phyloP scores from a whole-genome alignment of 177 flowering plant species.

The Tripterygium wilfordii region DNA sequence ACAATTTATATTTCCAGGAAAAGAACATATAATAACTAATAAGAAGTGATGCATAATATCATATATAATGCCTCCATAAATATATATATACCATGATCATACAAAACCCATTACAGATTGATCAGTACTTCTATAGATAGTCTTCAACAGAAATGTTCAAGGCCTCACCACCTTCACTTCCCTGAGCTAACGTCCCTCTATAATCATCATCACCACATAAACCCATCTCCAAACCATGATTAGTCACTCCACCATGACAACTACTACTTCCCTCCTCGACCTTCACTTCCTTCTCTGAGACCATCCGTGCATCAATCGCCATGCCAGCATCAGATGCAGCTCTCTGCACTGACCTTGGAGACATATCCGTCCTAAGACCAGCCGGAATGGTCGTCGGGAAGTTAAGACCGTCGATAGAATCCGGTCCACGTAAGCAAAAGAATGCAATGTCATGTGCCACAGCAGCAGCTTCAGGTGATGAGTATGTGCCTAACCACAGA shows the following conservation, averaged over 20 bases:
- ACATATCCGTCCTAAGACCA: slow-evolving; percentile 22
- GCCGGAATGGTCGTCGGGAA: slow-evolving; percentile 41
- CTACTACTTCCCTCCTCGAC: background rate
- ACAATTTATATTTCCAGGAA: too few relatives aligned
- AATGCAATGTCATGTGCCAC: slow-evolving; percentile 66
- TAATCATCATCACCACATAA: slow-evolving; percentile 7
- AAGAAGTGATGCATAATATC: too few relatives aligned
- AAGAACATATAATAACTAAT: too few relatives aligned
- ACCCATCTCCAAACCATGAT: background rate
- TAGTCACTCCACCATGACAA: too few relatives aligned
- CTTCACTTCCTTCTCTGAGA: background rate
- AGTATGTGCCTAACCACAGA: slow-evolving; percentile 68
- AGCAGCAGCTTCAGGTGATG: slow-evolving; percentile 64
- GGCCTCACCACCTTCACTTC: slow-evolving; percentile 10
- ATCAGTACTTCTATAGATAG: slow-evolving; percentile 17
- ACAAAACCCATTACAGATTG: too few relatives aligned
- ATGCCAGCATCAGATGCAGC: slow-evolving; percentile 64
- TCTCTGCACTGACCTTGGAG: slow-evolving; percentile 52
- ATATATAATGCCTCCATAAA: too few relatives aligned
- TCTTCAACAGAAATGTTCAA: slow-evolving; percentile 50
- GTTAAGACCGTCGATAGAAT: slow-evolving; percentile 34
- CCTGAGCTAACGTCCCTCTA: slow-evolving; percentile 8
- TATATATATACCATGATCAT: too few relatives aligned
- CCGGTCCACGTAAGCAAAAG: slow-evolving; percentile 34
- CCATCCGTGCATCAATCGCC: slow-evolving; percentile 42